These are phyloP conservation scores for Sugiyamaella mastotermitis DNA, from an alignment of 805 yeast species.

Conservation along the genomic window DNA sequence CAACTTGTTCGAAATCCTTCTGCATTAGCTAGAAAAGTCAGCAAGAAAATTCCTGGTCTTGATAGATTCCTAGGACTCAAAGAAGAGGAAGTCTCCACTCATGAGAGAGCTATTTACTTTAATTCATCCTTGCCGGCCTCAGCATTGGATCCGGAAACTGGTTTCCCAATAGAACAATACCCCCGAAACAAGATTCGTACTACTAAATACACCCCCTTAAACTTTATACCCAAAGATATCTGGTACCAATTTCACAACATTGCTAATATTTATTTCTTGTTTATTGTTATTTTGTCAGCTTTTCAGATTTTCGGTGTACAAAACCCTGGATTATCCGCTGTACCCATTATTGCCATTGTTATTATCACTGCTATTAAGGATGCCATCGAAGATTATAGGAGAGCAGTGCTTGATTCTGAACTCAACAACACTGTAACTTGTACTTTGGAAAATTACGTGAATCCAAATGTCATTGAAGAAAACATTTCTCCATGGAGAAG, in stretches of 20 bases:
- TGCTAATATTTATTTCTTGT: constrained; percentile 84
- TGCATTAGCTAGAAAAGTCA: constrained; percentile 8
- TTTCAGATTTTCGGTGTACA: constrained; percentile 70
- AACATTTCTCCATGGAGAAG: constrained; percentile 58
- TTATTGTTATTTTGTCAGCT: constrained; percentile 58
- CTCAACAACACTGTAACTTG: constrained; percentile 63
- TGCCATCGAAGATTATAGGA: constrained; percentile 69
- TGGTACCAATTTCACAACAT: constrained; percentile 75
- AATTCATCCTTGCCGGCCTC: constrained; percentile 44
- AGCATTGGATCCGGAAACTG: constrained; percentile 49
- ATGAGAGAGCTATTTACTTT: constrained; percentile 39
- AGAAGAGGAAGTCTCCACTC: constrained; percentile 5
- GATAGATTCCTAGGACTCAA: constrained; percentile 14
- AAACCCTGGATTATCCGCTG: constrained; percentile 68
- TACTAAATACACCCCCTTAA: constrained; percentile 87
- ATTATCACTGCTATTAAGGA: constrained; percentile 68
- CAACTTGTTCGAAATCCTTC: not conserved
- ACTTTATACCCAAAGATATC: constrained; percentile 83
- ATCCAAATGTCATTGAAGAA: constrained; percentile 52
- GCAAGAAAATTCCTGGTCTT: constrained; percentile 17
- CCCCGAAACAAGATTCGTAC: constrained; percentile 91
- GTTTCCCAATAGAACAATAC: constrained; percentile 54
- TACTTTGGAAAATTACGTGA: constrained; percentile 45
- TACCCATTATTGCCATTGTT: constrained; percentile 76
- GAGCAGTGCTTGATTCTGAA: constrained; percentile 59